These are phyloP conservation scores for Ceratocystis lukuohia DNA, from an alignment of 2,329 filamentous ascomycete genomes.

Conservation along the genomic window DNA sequence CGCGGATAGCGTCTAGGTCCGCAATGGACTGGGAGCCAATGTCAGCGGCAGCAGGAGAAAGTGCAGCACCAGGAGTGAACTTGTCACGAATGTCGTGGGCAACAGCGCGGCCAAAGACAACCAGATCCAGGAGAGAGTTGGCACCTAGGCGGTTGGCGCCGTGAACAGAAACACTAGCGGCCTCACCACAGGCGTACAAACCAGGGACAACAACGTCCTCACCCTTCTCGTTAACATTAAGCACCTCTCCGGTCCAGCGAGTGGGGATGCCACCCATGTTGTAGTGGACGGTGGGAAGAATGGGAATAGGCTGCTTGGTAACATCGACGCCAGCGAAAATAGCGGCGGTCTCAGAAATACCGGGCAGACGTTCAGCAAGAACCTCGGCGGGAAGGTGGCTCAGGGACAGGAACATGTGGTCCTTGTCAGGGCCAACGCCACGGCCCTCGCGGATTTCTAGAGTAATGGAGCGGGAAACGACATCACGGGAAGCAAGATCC, in stretches of 20 bases:
- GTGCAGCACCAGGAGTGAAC: conserved; percentile 68
- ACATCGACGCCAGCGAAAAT: conserved; percentile 98
- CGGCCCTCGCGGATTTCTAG: conserved; percentile 95
- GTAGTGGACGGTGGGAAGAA: conserved; percentile 95
- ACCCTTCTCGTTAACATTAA: conserved; percentile 73
- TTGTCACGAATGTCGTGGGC: conserved; percentile 95
- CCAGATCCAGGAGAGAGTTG: conserved; percentile 93
- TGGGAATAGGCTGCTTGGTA: conserved; percentile 89
- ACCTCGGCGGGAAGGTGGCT: conserved; percentile 87
- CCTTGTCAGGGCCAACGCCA: conserved; percentile 92
- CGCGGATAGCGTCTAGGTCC: conserved; percentile 75
- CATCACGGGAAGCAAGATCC: conserved; percentile 91
- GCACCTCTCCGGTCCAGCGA: conserved; percentile 89
- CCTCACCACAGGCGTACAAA: conserved; percentile 92
- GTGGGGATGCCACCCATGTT: conserved; percentile 99
- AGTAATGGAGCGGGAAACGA: conserved; percentile 95
- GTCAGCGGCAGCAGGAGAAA: conserved; percentile 68
- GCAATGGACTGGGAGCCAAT: conserved; percentile 79
- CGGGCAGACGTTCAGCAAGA: conserved; percentile 88
- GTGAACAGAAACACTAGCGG: conserved; percentile 94
- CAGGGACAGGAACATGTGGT: conserved; percentile 96
- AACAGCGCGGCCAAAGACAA: conserved; percentile 95
- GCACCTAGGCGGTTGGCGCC: conserved; percentile 95
- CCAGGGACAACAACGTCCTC: conserved; percentile 89
- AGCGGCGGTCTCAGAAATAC: conserved; percentile 95